A percentile compares a stretch with the other conserved stretches of the same genome.
These are phyloP conservation scores for Mariannaea elegans DNA, from an alignment of 2,329 filamentous ascomycete species.

Conservation along the genomic window DNA sequence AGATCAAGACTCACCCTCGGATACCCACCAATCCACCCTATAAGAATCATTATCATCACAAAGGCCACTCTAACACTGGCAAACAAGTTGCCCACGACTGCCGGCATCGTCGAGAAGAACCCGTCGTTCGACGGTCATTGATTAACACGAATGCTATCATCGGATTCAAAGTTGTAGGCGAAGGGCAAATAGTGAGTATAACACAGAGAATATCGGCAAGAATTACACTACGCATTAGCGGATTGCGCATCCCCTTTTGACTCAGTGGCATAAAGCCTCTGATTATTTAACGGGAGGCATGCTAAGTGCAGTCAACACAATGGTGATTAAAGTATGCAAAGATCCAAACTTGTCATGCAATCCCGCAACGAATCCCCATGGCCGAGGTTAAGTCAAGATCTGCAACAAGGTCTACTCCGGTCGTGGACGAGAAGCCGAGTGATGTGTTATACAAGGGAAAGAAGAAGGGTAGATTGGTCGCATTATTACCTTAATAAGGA, in stretches of 20 bases:
- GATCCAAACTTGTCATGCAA: slow-evolving; percentile 64
- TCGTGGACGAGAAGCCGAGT: too few relatives aligned
- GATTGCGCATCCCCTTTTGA: too few relatives aligned
- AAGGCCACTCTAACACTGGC: slow-evolving; percentile 61
- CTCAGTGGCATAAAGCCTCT: too few relatives aligned
- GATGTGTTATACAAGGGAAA: too few relatives aligned
- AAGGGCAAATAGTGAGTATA: slow-evolving; percentile 68
- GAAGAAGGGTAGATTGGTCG: too few relatives aligned
- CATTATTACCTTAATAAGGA: too few relatives aligned
- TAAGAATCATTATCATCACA: slow-evolving; percentile 69
- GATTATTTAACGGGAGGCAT: too few relatives aligned
- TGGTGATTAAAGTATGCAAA: slow-evolving; percentile 61
- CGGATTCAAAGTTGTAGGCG: slow-evolving; percentile 61
- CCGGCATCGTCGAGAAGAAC: slow-evolving; percentile 71
- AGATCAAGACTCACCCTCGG: slow-evolving; percentile 55
- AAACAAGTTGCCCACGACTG: slow-evolving; percentile 66
- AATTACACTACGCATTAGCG: too few relatives aligned
- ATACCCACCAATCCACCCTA: slow-evolving; percentile 68
- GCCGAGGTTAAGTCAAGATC: too few relatives aligned
- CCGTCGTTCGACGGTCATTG: slow-evolving; percentile 66
- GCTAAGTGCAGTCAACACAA: slow-evolving; percentile 61
- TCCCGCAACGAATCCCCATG: too few relatives aligned
- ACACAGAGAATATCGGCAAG: too few relatives aligned
- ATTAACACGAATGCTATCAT: slow-evolving; percentile 65
- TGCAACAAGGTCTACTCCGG: too few relatives aligned